phyloP scores from a whole-genome alignment of 169 alveolate genomes.

The Amoebophrya sp. region DNA sequence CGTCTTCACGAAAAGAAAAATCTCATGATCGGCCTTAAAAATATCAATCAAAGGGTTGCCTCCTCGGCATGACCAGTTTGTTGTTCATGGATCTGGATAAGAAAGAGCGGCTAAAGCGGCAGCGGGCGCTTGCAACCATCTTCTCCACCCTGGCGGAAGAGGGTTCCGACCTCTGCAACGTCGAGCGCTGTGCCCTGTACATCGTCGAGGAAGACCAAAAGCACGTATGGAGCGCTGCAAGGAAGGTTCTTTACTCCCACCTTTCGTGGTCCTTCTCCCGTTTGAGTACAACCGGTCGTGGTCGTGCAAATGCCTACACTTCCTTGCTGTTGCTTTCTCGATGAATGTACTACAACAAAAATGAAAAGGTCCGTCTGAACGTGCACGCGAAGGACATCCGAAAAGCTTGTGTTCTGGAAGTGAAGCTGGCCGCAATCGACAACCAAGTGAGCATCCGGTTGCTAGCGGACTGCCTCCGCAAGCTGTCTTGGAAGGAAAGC shows the following conservation, averaged over 20 bases:
- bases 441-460: neutral
- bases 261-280: too few relatives aligned
- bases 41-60: conserved; percentile 14
- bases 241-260: neutral
- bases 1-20: too few relatives aligned
- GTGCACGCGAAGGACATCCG: neutral
- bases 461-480: neutral
- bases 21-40: too few relatives aligned
- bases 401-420: neutral
- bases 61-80: conserved; percentile 29
- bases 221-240: neutral
- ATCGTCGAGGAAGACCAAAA: neutral
- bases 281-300: too few relatives aligned
- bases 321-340: too few relatives aligned
- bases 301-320: too few relatives aligned
- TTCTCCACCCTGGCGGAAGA: neutral
- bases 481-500: neutral
- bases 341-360: too few relatives aligned
- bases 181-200: neutral
- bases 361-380: neutral
- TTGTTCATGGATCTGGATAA: conserved; percentile 30
- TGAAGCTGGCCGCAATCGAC: neutral
- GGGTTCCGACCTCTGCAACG: neutral
- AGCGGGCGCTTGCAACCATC: neutral
- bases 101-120: conserved; percentile 30